Evolutionary conservation across 306 rosid species (phyloP), one percentile per base, ranked within the genome.

Genomic region (Albizia julibrissin): DNA sequence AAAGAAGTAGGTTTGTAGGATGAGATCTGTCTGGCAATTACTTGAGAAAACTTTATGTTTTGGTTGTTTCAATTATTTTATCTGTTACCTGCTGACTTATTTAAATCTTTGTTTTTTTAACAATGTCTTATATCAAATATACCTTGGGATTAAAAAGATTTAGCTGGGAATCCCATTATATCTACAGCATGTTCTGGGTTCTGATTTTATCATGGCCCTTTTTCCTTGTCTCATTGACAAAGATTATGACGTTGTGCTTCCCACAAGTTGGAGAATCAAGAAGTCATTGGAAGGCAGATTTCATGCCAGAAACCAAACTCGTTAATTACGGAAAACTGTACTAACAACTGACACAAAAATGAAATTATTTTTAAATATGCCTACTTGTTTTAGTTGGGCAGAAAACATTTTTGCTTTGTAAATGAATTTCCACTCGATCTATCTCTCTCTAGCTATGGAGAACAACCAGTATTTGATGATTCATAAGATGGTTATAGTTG

Each of bases 11-110:
- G 19, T 13, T 62, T 62, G 39, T 27, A 9, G 69, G 69, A 64
- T 13, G 73, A 43, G 40, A 69, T 72, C 43, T 67, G 42, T 49
- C 34, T 21, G 15, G 14, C 34, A 26, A 56, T 46, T 69, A 9
- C 75, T 82, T 18, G 79, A 78, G 54, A 77, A 74, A 82, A 12
- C 56, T 54, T 65, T 56, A 24, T 26, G 42, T 49, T 31, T 22
- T 26, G 69, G 11, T 31, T 74, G 19, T 79, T 74, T 21, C 71
- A 61, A 74, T 62, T 69, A 82, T 34, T 37, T 79, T 56, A 56
- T 44, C 27, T 52, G 21, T 39, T 34, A 49, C 11, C 52, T 10
- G 37, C 40, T 80, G 19, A 27, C 42, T 50, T 62, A 43, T 59
- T 80, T 70, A 58, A 50, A 34, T 37, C 47, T 64, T 44, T 72